Percentiles rank a stretch among this genome's conserved stretches.
These are phyloP conservation scores for Fibroporia radiculosa DNA, from an alignment of 768 basidiomycete species.

Conservation along the genomic window DNA sequence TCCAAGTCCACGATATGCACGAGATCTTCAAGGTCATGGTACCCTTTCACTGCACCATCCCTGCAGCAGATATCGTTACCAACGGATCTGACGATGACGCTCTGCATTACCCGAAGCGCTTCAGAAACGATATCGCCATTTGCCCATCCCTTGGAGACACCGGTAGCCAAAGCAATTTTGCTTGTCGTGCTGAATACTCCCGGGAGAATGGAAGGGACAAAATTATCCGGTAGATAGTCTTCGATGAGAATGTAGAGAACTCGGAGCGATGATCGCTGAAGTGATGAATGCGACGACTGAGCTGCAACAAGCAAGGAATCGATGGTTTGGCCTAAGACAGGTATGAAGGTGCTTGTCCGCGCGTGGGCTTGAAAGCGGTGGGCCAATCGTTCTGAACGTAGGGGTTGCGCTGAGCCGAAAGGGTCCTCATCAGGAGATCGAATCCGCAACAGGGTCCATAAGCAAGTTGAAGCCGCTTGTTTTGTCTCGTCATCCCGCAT, in stretches of 20 bases:
- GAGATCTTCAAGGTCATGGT: conserved; percentile 62
- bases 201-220: conserved; percentile 67
- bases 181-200: conserved; percentile 75
- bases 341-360: conserved; percentile 46
- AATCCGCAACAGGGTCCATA: conserved; percentile 54
- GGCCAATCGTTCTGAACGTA: conserved; percentile 23
- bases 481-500: conserved; percentile 77
- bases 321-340: conserved; percentile 79
- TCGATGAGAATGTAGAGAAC: conserved; percentile 46
- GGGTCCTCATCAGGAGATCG: conserved; percentile 34
- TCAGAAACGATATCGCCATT: conserved; percentile 59
- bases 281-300: conserved; percentile 44
- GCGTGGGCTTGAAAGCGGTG: conserved; percentile 33
- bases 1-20: conserved; percentile 22
- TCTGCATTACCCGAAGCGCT: conserved; percentile 50
- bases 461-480: conserved; percentile 61
- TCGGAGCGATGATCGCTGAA: conserved; percentile 60
- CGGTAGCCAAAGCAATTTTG: conserved; percentile 55
- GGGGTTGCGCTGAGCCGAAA: conserved; percentile 8
- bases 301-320: conserved; percentile 59
- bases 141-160: conserved; percentile 56
- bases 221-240: conserved; percentile 40
- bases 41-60: conserved; percentile 48
- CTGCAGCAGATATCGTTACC: conserved; percentile 60
- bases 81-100: conserved; percentile 47